Evolutionary conservation across 805 yeast genomes (phyloP).

Genomic region (Isabelozyma pseudorhagii): DNA sequence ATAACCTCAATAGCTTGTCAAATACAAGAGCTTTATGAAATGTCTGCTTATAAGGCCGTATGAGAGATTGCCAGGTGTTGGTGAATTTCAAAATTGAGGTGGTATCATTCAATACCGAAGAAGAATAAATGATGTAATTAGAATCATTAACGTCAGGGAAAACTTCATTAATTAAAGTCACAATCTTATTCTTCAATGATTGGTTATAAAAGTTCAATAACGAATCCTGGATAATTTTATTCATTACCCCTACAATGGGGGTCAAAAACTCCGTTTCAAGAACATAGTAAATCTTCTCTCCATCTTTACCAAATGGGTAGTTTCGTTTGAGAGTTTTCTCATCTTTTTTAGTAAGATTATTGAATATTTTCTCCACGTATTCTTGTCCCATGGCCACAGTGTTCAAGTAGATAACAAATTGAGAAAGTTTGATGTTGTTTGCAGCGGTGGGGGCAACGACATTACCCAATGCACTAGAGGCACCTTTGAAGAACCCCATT

Average conservation of each 20-base stretch:
- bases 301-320: constrained; percentile 38
- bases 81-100: constrained; percentile 47
- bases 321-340: constrained; percentile 17
- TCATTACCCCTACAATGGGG: constrained; percentile 30
- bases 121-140: constrained; percentile 27
- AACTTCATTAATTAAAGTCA: constrained; percentile 43
- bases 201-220: constrained; percentile 49
- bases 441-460: constrained; percentile 32
- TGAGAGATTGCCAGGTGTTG: constrained; percentile 59
- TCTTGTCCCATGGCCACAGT: constrained; percentile 62
- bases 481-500: constrained; percentile 42
- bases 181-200: constrained; percentile 41
- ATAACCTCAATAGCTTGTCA: constrained; percentile 42
- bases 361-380: constrained; percentile 53
- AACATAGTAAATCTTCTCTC: constrained; percentile 26
- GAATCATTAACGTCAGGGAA: constrained; percentile 32
- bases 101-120: constrained; percentile 25
- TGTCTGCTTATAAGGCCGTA: constrained; percentile 62
- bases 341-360: constrained; percentile 31
- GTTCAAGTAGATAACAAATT: constrained; percentile 67
- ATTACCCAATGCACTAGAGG: constrained; percentile 42
- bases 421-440: constrained; percentile 46
- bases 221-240: constrained; percentile 42
- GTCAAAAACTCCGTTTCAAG: constrained; percentile 28
- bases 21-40: constrained; percentile 52